A percentile compares a stretch with the other conserved stretches of the same genome.
Conservation (phyloP, 2,329 filamentous ascomycete species). For the Neonectria faginata region DNA sequence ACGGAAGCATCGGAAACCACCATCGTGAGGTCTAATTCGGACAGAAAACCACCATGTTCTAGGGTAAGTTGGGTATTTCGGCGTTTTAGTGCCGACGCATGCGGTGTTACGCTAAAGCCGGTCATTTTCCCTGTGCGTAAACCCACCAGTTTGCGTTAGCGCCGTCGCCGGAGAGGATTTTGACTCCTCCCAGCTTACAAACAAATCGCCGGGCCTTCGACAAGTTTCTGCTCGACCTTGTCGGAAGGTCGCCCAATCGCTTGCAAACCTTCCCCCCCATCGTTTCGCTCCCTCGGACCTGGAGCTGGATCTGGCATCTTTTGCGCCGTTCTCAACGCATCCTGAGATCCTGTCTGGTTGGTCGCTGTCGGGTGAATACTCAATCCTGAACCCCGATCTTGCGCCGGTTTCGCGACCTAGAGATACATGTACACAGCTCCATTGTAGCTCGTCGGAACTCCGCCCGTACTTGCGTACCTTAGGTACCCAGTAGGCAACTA, state of each 20-base stretch:
- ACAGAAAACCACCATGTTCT: not conserved
- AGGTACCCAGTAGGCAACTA: not conserved
- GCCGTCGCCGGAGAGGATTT: not conserved
- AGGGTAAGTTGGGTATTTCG: not conserved
- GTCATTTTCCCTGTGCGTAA: constrained; percentile 11
- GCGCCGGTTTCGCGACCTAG: constrained; percentile 8
- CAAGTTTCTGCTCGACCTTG: constrained; percentile 21
- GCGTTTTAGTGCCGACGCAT: constrained; percentile 15
- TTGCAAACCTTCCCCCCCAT: constrained; percentile 2
- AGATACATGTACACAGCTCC: not conserved
- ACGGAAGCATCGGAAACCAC: not conserved
- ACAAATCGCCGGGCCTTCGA: constrained; percentile 19
- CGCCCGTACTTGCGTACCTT: constrained; percentile 3
- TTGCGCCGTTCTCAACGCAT: not conserved
- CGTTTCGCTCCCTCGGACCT: not conserved
- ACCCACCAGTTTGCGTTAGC: constrained; percentile 26
- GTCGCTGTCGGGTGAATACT: not conserved
- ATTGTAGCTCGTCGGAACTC: constrained; percentile 2
- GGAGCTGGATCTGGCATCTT: constrained; percentile 4
- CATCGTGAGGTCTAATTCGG: not conserved
- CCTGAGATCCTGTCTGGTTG: not conserved
- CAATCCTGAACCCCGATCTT: not conserved
- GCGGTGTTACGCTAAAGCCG: constrained; percentile 28
- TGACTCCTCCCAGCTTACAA: constrained; percentile 15
- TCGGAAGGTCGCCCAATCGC: constrained; percentile 27